Conservation (phyloP, 495 filamentous ascomycete genomes). For the Talaromyces liani region DNA sequence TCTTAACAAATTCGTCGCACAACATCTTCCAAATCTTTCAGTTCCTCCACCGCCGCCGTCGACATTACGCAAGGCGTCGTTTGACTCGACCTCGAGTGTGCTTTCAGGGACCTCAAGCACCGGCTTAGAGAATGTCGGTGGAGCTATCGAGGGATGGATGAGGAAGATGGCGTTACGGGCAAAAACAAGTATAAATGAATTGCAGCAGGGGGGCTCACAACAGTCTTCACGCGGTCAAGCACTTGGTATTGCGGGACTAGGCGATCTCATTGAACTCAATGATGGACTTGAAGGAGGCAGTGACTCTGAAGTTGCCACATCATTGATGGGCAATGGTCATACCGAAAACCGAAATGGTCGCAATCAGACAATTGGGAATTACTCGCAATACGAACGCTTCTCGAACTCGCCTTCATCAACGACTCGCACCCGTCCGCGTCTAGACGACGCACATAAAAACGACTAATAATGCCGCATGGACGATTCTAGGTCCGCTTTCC, state of each 20-base stretch:
- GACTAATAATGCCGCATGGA: conserved; percentile 2
- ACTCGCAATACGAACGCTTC: conserved; percentile 16
- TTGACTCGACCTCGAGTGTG: conserved; percentile 36
- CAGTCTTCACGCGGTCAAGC: conserved; percentile 24
- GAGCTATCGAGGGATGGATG: conserved; percentile 83
- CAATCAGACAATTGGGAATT: conserved; percentile 10
- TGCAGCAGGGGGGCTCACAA: conserved; percentile 31
- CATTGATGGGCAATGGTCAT: neutral
- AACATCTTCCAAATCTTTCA: conserved; percentile 66
- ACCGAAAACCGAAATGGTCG: conserved; percentile 10
- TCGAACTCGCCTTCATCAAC: conserved; percentile 23
- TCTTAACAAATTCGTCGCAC: conserved; percentile 69
- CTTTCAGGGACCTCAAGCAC: conserved; percentile 37
- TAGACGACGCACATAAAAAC: conserved; percentile 4
- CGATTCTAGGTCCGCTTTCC: neutral
- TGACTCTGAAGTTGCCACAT: conserved; percentile 12
- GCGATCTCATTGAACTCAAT: conserved; percentile 81
- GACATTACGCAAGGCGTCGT: conserved; percentile 25
- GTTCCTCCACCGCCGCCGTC: conserved; percentile 24
- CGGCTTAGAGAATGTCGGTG: conserved; percentile 73
- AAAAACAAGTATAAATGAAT: conserved; percentile 31
- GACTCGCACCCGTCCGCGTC: conserved; percentile 31
- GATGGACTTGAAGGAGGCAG: conserved; percentile 42
- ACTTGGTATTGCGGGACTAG: conserved; percentile 33
- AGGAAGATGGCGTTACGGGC: conserved; percentile 60